Evolutionary conservation across 2,329 filamentous ascomycete species (phyloP), one percentile per base, ranked within the genome.

Genomic region (Hymenotorrendiella dingleyae): DNA sequence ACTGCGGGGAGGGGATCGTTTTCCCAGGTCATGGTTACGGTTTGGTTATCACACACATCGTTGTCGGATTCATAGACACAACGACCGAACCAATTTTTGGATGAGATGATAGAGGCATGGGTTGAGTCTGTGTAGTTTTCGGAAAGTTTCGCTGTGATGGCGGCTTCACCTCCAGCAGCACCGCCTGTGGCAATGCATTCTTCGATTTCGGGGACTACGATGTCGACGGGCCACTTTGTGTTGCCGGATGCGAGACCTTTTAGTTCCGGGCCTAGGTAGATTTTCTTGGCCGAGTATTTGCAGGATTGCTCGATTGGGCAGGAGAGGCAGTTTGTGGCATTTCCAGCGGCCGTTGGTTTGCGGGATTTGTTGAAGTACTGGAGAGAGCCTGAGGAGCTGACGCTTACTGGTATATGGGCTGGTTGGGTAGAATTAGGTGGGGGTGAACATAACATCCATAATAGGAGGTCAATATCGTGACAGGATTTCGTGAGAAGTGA

Each of bases 11-110:
- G 51, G 0, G 67, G 67, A 46, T 86, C 81, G 33, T 94, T 86
- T 10, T 89, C 84, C 89, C 91, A 97, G 4, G 76, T 80, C 40
- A 97, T 78, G 0, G 85, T 91, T 16, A 97, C 93, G 20, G 84
- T 76, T 63, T 97, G 91, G 57, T 97, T 88, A 62, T 98, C 93
- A 57, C 82, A 87, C 30, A 97, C 93, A 57, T 94, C 82, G 65
- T 97, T 98, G 65, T 94, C 89, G 4, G 82, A 72, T 61, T 96
- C 93, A 66, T 82, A 97, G 1, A 97, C 93, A 60, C 93, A 98
- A n/a, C 91, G 80, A 0, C 93, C 93, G 59, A 89, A 97, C 88
- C 89, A 84, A 51, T 82, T 82, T 8, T 72, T 67, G 4, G 67
- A 66, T 3, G 70, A 68, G 1, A 74, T 60, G n/a, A 70, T 66